phyloP scores from a whole-genome alignment of 345 rosid genomes.

The Hibiscus tridactylites region DNA sequence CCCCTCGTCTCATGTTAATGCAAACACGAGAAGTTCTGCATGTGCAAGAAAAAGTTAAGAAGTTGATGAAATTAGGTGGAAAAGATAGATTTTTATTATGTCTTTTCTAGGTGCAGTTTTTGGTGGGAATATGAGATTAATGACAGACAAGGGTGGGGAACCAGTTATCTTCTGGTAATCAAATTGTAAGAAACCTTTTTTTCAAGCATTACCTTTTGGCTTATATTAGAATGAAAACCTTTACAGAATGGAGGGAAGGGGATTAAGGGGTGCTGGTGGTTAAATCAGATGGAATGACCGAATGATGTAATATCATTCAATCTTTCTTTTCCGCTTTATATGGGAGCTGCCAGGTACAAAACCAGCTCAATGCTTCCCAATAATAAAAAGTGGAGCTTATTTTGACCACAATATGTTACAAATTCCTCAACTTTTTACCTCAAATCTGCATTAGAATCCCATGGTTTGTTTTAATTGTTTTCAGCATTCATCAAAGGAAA shows the following conservation, averaged over 20 bases:
- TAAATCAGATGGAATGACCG: neutral
- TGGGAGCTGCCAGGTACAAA: conserved; percentile 22
- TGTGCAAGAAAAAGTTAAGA: neutral
- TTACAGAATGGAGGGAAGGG: conserved; percentile 27
- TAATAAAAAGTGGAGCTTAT: conserved; percentile 16
- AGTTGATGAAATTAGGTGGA: neutral
- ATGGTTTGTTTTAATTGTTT: neutral
- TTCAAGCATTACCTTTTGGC: conserved; percentile 25
- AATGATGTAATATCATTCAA: neutral
- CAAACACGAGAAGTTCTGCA: conserved; percentile 9
- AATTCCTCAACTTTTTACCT: conserved; percentile 11
- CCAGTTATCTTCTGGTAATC: conserved; percentile 31
- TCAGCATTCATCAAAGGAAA: neutral
- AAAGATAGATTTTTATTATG: conserved; percentile 16
- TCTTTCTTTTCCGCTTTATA: conserved; percentile 13
- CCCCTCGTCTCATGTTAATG: neutral
- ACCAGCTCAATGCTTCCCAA: conserved; percentile 32
- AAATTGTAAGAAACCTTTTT: conserved; percentile 27
- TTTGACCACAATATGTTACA: conserved; percentile 23
- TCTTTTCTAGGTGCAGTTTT: conserved; percentile 7
- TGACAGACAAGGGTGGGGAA: conserved; percentile 19
- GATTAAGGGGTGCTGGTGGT: conserved; percentile 17
- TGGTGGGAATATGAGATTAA: neutral
- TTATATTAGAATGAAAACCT: conserved; percentile 7
- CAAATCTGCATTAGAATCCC: conserved; percentile 1